A percentile compares a stretch with the other conserved stretches of the same genome.
Conservation (phyloP, 1,284 basidiomycete species). For the Austroboletus olivaceoglutinosus region DNA sequence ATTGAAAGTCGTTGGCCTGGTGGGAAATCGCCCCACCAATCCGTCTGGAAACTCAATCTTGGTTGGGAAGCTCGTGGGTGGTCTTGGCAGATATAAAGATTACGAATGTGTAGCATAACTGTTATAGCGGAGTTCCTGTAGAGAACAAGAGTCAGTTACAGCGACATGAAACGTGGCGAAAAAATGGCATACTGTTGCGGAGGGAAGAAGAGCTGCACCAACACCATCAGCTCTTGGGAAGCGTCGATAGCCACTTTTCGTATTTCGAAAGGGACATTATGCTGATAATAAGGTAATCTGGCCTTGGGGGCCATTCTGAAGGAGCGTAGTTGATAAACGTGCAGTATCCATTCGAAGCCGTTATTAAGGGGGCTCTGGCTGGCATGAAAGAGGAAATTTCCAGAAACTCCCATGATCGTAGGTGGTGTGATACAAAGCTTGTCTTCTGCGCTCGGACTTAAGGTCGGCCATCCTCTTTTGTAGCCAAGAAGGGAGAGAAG, state of each 20-base stretch:
- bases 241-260: constrained; percentile 51
- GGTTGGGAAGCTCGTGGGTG: constrained; percentile 27
- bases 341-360: constrained; percentile 39
- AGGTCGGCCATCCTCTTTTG: constrained; percentile 51
- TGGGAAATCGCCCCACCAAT: constrained; percentile 35
- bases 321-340: constrained; percentile 54
- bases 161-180: constrained; percentile 1
- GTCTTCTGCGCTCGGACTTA: constrained; percentile 50
- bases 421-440: constrained; percentile 43
- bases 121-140: constrained; percentile 27
- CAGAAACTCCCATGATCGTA: constrained; percentile 46
- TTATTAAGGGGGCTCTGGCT: constrained; percentile 41
- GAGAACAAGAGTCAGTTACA: not conserved
- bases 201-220: constrained; percentile 39
- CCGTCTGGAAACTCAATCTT: constrained; percentile 30
- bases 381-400: constrained; percentile 52
- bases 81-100: constrained; percentile 28
- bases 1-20: constrained; percentile 34
- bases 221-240: constrained; percentile 48
- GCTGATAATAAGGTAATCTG: constrained; percentile 48
- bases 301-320: constrained; percentile 46
- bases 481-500: constrained; percentile 49
- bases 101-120: constrained; percentile 29
- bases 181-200: constrained; percentile 19
- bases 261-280: constrained; percentile 44